Conservation (phyloP, 768 basidiomycete species). For the Hericium alpestre region DNA sequence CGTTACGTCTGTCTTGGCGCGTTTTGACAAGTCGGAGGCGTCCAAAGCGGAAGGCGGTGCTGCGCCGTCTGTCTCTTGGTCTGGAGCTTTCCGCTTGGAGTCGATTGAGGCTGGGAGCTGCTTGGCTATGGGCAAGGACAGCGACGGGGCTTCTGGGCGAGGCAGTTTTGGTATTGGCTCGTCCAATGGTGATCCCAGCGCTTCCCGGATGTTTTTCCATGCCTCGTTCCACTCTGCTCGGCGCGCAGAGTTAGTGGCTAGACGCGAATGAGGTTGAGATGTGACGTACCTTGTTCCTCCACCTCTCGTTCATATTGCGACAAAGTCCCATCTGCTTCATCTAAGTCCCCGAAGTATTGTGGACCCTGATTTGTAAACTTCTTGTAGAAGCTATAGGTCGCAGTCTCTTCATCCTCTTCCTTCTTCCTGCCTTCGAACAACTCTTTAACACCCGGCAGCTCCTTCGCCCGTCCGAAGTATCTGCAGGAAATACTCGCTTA, state of each 20-base stretch:
- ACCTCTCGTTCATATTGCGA: constrained; percentile 59
- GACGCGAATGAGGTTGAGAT: background rate
- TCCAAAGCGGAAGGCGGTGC: constrained; percentile 19
- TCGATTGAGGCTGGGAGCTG: constrained; percentile 16
- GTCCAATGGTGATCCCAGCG: constrained; percentile 21
- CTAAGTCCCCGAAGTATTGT: constrained; percentile 83
- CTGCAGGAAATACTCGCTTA: constrained; percentile 27
- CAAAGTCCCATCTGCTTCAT: constrained; percentile 64
- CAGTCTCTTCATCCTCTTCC: constrained; percentile 84
- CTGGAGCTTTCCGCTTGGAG: constrained; percentile 47
- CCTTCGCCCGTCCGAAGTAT: constrained; percentile 95
- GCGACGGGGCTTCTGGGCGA: constrained; percentile 20
- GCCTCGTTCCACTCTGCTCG: constrained; percentile 3
- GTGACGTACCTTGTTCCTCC: constrained; percentile 55
- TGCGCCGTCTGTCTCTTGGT: constrained; percentile 18
- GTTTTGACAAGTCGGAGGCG: constrained; percentile 20
- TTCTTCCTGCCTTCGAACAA: constrained; percentile 82
- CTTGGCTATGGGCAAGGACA: constrained; percentile 15
- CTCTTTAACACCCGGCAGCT: constrained; percentile 89
- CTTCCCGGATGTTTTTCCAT: constrained; percentile 3
- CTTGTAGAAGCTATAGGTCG: constrained; percentile 64
- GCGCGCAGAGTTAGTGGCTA: background rate
- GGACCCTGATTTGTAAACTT: constrained; percentile 84
- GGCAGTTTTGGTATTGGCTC: constrained; percentile 44
- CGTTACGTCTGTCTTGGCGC: constrained; percentile 17